Evolutionary conservation across 768 basidiomycete genomes (phyloP), one percentile per base, ranked within the genome.

Genomic region (Favolaschia claudopus): DNA sequence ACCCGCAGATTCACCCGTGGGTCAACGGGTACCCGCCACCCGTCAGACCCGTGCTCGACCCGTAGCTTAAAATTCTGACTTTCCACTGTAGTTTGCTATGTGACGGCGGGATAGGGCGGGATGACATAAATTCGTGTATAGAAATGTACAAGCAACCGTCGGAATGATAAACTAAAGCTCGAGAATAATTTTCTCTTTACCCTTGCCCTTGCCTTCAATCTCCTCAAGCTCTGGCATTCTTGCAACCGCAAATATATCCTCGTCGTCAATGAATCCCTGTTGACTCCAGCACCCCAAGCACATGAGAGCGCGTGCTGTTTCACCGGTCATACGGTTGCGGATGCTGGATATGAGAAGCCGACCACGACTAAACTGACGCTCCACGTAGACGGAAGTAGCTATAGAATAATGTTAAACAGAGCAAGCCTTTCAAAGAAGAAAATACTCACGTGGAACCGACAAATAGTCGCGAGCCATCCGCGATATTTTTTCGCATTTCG

Each of bases 401-500:
- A 52, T 10, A 52, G 46, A 43, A 42, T 5, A 40, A 22, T 32
- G 49, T 32, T 15, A 51, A 58, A 14, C 24, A 17, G 14, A 29
- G 43, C 5, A 28, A 32, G n/a, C n/a, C n/a, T n/a, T n/a, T n/a
- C n/a, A n/a, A 37, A 38, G 33, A 48, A 24, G n/a, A 25, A 42
- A 36, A 39, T 14, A 69, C 69, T 19, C 46, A 74, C 75, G 60
- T 42, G 74, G 70, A 28, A 76, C 71, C 5, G 55, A 58, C 1
- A 74, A 58, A 47, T 76, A 76, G 32, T 77, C 68, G 0, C 68
- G 56, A 5, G 71, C 76, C 75, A 77, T 74, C 0, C 66, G 52
- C 1, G 69, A 66, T 66, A 75, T 14, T 58, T 27, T 2, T 28
- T 25, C 13, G 54, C 43, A 22, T 40, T 49, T 7, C 64, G 60